Evolutionary conservation across 208 protist species (phyloP), one percentile per base, ranked within the genome.

Genomic region (Trypanosoma scelopori): DNA sequence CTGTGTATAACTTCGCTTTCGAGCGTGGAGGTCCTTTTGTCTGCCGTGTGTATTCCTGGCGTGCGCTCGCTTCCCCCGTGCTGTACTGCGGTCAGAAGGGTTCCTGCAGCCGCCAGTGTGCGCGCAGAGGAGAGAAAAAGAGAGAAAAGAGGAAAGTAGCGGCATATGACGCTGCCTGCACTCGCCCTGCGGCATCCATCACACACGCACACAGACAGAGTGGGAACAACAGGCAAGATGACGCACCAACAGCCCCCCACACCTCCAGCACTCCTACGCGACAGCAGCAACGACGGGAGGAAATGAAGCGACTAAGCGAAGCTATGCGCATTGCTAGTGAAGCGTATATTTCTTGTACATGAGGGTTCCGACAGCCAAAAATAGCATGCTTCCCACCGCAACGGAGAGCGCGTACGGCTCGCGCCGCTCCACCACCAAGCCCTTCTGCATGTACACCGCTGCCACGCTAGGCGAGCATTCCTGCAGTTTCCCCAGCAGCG

Each of bases 301-400:
- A 47, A n/a, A 30, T 59, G 39, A 0, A 65, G 39, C 55, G 50
- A 73, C 53, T 13, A 55, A 53, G 55, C 5, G 30, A 12, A 2
- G 22, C 9, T 51, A 30, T 20, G 15, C 22, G 3, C 5, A 3
- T 5, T 11, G n/a, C 46, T 67, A 67, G 16, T 32, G 16, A 27
- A 68, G 68, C 20, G 45, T 43, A 42, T 67, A 66, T 25, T 32
- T 55, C 7, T 65, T 60, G 45, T 62, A 69, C n/a, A 76, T 13
- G 0, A 69, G 37, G 27, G 65, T 39, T 16, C 46, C 56, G 15
- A 57, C 5, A 16, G 56, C 65, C 5, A 64, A 11, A 18, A 12
- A n/a, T 13, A 71, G 13, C 43, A 71, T 50, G 0, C 46, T 48
- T 3, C 32, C 37, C 18, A 22, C 39, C n/a, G 48, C 12, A 0